phyloP scores from a whole-genome alignment of 345 rosid genomes.

The Populus simonii region DNA sequence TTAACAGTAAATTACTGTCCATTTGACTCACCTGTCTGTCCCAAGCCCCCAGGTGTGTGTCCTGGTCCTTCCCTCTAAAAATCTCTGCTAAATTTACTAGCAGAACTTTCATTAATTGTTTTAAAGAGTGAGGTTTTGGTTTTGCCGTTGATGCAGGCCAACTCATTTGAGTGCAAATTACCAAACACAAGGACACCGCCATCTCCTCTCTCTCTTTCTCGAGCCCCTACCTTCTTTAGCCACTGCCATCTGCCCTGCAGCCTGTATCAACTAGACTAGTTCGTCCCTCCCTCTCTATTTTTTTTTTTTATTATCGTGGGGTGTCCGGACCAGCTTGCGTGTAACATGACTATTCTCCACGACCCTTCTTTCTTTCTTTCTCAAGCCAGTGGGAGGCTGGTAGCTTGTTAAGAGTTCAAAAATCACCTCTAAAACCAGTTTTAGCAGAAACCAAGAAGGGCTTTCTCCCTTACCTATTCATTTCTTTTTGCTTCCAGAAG shows the following conservation, averaged over 20 bases:
- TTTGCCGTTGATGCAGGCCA: slow-evolving; percentile 10
- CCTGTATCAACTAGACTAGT: not conserved
- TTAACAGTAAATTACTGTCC: slow-evolving; percentile 23
- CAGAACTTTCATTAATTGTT: not conserved
- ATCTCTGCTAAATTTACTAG: slow-evolving; percentile 8
- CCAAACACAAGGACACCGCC: slow-evolving; percentile 14
- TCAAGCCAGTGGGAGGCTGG: not conserved
- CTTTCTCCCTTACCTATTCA: not conserved
- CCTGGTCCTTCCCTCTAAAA: not conserved
- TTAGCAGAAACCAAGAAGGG: not conserved
- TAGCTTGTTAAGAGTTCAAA: not conserved
- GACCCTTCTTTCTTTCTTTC: not conserved
- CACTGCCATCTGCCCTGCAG: not conserved
- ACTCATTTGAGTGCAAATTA: slow-evolving; percentile 6
- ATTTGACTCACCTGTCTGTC: slow-evolving; percentile 39
- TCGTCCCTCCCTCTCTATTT: not conserved
- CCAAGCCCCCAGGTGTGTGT: not conserved
- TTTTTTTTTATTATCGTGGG: no score
- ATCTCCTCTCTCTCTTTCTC: slow-evolving; percentile 41
- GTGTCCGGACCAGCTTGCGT: no score
- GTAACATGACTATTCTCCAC: no score
- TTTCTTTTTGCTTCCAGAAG: not conserved
- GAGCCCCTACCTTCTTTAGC: slow-evolving; percentile 37
- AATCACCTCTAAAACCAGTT: not conserved
- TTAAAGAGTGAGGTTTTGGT: not conserved